A percentile compares a stretch with the other conserved stretches of the same genome.
Conservation (phyloP, 331 rosid genomes). For the Cydonia oblonga region DNA sequence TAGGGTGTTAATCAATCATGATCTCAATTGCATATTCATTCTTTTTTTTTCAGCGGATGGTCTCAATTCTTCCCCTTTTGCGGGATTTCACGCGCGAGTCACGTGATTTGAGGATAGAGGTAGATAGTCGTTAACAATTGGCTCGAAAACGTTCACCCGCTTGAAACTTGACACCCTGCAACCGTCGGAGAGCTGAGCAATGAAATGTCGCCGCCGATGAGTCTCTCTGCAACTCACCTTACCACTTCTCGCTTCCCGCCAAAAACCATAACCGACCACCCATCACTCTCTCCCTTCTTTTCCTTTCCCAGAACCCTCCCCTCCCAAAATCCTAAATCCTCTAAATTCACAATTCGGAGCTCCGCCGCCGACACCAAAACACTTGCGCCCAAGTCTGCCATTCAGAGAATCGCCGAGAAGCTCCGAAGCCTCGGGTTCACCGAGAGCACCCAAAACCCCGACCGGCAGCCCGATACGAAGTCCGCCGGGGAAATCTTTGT, state of each 20-base stretch:
- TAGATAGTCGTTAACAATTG: neutral
- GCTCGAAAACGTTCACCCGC: neutral
- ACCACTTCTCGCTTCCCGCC: constrained; percentile 19
- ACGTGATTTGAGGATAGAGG: constrained; percentile 5
- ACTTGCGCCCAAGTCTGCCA: constrained; percentile 55
- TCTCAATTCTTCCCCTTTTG: neutral
- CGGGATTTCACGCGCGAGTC: neutral
- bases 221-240: constrained; percentile 16
- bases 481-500: constrained; percentile 65
- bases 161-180: neutral
- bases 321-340: constrained; percentile 12
- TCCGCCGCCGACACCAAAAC: constrained; percentile 31
- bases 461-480: neutral
- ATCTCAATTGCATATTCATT: neutral
- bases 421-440: constrained; percentile 76
- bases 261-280: constrained; percentile 10
- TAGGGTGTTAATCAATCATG: neutral
- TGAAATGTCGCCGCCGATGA: constrained; percentile 44
- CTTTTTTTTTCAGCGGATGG: neutral
- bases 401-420: constrained; percentile 78
- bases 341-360: constrained; percentile 36
- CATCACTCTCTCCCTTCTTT: constrained; percentile 20
- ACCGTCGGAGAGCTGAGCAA: neutral
- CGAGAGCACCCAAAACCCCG: constrained; percentile 16
- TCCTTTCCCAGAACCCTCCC: constrained; percentile 26